Conservation (phyloP, 345 rosid genomes). For the Sisymbrium altissimum region DNA sequence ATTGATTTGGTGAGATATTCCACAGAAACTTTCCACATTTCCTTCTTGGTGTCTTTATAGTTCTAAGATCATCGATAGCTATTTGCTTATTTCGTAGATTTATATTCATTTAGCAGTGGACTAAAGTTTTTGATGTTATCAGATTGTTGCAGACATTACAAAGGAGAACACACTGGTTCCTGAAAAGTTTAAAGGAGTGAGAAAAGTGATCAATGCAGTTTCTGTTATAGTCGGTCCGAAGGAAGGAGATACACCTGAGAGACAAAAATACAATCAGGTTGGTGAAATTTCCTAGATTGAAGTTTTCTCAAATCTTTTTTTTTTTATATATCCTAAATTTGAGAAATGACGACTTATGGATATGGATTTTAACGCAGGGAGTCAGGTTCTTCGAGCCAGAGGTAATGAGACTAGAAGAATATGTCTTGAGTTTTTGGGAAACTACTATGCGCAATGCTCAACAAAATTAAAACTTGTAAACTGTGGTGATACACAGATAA, state of each 20-base stretch:
- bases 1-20: conserved; percentile 61
- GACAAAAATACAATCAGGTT: conserved; percentile 93
- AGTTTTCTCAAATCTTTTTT: neutral
- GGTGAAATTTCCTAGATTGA: neutral
- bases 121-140: neutral
- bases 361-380: conserved; percentile 53
- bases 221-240: conserved; percentile 96
- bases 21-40: neutral
- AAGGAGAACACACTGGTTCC: conserved; percentile 63
- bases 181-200: conserved; percentile 79
- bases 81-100: neutral
- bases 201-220: conserved; percentile 75
- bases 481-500: conserved; percentile 54
- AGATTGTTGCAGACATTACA: conserved; percentile 83
- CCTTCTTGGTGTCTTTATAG: neutral
- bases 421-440: conserved; percentile 1
- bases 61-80: neutral
- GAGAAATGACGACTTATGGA: neutral
- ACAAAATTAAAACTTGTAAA: neutral
- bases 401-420: conserved; percentile 40
- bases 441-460: neutral
- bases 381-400: conserved; percentile 98
- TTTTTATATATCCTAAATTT: neutral
- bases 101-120: too few relatives aligned
- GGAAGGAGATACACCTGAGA: conserved; percentile 97